Percentiles rank a stretch among this genome's conserved stretches.
Conservation (phyloP, 2,329 filamentous ascomycete species). For the Nannizzia gypsea region DNA sequence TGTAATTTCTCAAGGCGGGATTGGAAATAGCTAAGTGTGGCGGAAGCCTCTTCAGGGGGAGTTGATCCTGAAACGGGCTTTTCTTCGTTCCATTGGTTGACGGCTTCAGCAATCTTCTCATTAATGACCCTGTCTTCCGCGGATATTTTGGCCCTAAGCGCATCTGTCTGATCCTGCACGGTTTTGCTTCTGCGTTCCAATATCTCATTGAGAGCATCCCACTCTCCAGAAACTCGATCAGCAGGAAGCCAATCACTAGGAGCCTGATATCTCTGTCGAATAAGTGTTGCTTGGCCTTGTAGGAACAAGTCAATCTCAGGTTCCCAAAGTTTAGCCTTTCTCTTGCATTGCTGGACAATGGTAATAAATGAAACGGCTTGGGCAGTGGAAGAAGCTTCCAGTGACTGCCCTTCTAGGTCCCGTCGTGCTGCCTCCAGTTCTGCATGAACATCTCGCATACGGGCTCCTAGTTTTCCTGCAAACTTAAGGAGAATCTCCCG, state of each 20-base stretch:
- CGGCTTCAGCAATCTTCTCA: constrained; percentile 77
- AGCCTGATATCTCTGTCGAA: constrained; percentile 86
- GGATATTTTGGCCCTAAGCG: constrained; percentile 82
- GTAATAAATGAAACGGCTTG: constrained; percentile 98
- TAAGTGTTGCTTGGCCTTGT: constrained; percentile 84
- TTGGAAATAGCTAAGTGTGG: constrained; percentile 72
- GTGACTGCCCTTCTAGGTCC: constrained; percentile 80
- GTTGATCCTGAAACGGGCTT: constrained; percentile 94
- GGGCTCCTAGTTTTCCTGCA: constrained; percentile 71
- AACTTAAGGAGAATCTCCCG: constrained; percentile 94
- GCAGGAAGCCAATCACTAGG: constrained; percentile 89
- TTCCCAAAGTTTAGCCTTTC: constrained; percentile 85
- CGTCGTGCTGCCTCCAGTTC: constrained; percentile 84
- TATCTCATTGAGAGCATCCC: constrained; percentile 85
- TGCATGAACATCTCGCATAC: constrained; percentile 83
- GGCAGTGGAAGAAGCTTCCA: constrained; percentile 89
- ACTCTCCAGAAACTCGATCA: constrained; percentile 92
- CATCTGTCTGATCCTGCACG: constrained; percentile 92
- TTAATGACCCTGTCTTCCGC: constrained; percentile 87
- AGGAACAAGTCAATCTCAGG: constrained; percentile 93
- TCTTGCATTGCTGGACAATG: constrained; percentile 89
- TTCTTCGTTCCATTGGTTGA: constrained; percentile 82
- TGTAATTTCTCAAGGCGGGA: constrained; percentile 72
- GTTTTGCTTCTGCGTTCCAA: constrained; percentile 86
- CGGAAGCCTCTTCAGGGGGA: constrained; percentile 75